These are phyloP conservation scores for Albifimbria verrucaria DNA, from an alignment of 2,329 filamentous ascomycete species.

Conservation along the genomic window DNA sequence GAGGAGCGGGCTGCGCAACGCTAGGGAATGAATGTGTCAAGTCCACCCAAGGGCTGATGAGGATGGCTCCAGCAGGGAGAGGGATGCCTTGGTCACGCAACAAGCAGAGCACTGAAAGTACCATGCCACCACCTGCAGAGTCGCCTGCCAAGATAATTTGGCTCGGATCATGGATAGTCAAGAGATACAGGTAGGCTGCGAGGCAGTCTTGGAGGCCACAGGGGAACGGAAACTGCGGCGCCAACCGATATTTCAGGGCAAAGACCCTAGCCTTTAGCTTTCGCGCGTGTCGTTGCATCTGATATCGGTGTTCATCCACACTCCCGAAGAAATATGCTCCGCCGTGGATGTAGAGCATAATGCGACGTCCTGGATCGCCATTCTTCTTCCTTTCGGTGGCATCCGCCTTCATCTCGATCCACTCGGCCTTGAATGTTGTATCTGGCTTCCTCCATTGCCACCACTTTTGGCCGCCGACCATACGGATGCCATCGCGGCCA, in stretches of 20 bases:
- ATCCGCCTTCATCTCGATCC: conserved; percentile 93
- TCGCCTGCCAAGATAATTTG: conserved; percentile 89
- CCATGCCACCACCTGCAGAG: conserved; percentile 90
- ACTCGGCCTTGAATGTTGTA: conserved; percentile 73
- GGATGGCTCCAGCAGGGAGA: conserved; percentile 81
- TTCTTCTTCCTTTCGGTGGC: conserved; percentile 62
- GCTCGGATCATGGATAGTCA: conserved; percentile 70
- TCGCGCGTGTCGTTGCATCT: conserved; percentile 91
- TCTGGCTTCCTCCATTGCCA: conserved; percentile 80
- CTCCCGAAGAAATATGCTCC: conserved; percentile 96
- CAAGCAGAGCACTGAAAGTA: conserved; percentile 73
- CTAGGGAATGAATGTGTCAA: conserved; percentile 94
- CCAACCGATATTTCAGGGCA: conserved; percentile 80
- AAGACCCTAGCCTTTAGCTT: conserved; percentile 90
- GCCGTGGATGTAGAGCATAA: conserved; percentile 93
- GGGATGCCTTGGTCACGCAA: conserved; percentile 81
- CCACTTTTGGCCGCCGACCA: conserved; percentile 80
- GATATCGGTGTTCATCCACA: conserved; percentile 95
- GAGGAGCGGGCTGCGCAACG: conserved; percentile 64
- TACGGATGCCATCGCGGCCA: conserved; percentile 69
- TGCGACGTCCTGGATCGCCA: conserved; percentile 60
- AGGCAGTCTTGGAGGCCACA: conserved; percentile 89
- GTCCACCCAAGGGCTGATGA: conserved; percentile 96
- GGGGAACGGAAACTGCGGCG: conserved; percentile 93
- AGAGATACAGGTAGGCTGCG: conserved; percentile 79